These are phyloP conservation scores for Biscogniauxia sp. DNA, from an alignment of 2,329 filamentous ascomycete genomes.

Conservation along the genomic window DNA sequence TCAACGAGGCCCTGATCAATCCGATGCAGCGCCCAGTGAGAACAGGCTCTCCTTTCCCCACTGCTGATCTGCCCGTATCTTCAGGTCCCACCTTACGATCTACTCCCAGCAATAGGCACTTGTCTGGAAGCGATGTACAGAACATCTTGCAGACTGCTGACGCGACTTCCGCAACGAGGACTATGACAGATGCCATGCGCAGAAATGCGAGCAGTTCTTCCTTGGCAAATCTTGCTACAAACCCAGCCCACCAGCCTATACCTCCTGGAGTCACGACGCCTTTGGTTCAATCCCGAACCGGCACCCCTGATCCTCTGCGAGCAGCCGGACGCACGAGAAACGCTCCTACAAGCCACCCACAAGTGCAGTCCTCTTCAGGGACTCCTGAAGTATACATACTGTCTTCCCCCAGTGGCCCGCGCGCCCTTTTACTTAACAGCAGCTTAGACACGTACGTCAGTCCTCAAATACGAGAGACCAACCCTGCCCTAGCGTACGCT, in stretches of 20 bases:
- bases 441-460: slow-evolving; percentile 51
- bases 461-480: slow-evolving; percentile 32
- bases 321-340: slow-evolving; percentile 31
- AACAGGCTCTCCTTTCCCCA: slow-evolving; percentile 24
- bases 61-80: slow-evolving; percentile 15
- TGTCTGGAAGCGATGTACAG: slow-evolving; percentile 45
- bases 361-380: slow-evolving; percentile 20
- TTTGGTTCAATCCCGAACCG: slow-evolving; percentile 38
- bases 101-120: slow-evolving; percentile 28
- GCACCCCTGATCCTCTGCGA: slow-evolving; percentile 45
- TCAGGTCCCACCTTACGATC: slow-evolving; percentile 22
- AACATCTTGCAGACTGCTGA: slow-evolving; percentile 47
- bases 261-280: slow-evolving; percentile 45
- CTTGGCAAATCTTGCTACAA: slow-evolving; percentile 34
- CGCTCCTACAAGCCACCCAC: slow-evolving; percentile 21
- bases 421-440: slow-evolving; percentile 55
- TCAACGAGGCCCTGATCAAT: slow-evolving; percentile 42
- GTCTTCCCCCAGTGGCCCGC: slow-evolving; percentile 58
- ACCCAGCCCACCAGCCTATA: slow-evolving; percentile 34
- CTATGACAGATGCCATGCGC: slow-evolving; percentile 49
- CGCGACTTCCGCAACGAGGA: slow-evolving; percentile 40
- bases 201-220: slow-evolving; percentile 49
- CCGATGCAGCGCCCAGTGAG: slow-evolving; percentile 18
- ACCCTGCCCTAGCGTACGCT: slow-evolving; percentile 12
- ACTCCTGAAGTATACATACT: slow-evolving; percentile 58